These are phyloP conservation scores for Pseudozyma pruni DNA, from an alignment of 1,284 basidiomycete genomes.

Conservation along the genomic window DNA sequence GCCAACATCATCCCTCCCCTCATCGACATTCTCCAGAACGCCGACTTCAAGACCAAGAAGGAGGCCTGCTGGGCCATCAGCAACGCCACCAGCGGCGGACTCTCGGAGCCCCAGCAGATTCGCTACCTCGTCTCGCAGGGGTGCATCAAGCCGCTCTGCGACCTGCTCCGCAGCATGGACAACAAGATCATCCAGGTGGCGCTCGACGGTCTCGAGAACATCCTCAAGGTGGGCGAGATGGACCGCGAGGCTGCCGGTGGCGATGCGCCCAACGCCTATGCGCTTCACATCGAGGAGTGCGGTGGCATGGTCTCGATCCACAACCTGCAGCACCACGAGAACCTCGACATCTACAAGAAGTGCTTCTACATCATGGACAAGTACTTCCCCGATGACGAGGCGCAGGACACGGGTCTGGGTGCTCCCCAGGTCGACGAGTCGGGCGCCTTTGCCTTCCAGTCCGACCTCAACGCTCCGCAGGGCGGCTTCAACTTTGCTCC, in stretches of 20 bases:
- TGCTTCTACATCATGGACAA: conserved; percentile 86
- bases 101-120: conserved; percentile 96
- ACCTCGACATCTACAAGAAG: conserved; percentile 98
- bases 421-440: conserved; percentile 85
- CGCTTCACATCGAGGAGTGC: conserved; percentile 90
- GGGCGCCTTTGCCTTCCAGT: conserved; percentile 81
- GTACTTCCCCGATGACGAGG: conserved; percentile 70
- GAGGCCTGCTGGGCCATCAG: conserved; percentile 99
- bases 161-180: conserved; percentile 95
- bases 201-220: conserved; percentile 98
- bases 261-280: conserved; percentile 90
- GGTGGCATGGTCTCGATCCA: conserved; percentile 97
- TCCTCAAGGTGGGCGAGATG: conserved; percentile 96
- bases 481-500: conserved; percentile 65
- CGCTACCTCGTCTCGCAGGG: conserved; percentile 97
- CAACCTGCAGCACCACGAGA: conserved; percentile 99
- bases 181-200: conserved; percentile 99
- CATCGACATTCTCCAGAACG: conserved; percentile 96
- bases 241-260: conserved; percentile 87
- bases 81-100: conserved; percentile 96
- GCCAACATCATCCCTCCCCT: conserved; percentile 91
- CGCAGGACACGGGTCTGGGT: conserved; percentile 75
- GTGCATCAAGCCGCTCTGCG: conserved; percentile 98
- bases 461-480: conserved; percentile 67
- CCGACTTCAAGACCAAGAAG: conserved; percentile 99